Evolutionary conservation across 2,329 filamentous ascomycete genomes (phyloP).

Genomic region (Pestalotiopsis sp.): DNA sequence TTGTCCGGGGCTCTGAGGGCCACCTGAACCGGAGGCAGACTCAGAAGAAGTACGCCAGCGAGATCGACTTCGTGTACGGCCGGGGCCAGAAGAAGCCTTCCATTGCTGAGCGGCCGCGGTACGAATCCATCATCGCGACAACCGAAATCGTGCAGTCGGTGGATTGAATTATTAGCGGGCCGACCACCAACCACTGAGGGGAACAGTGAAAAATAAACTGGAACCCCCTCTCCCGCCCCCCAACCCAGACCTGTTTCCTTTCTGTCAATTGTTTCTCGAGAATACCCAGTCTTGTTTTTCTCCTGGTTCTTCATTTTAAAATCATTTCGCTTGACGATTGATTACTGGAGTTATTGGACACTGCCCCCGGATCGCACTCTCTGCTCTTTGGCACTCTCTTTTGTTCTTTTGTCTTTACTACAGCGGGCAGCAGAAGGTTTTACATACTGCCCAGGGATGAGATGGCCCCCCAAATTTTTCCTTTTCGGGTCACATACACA

Average conservation of each 20-base stretch:
- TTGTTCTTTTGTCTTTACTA: no score
- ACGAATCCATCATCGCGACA: conserved; percentile 16
- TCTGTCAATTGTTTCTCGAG: neutral
- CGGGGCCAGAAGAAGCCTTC: neutral
- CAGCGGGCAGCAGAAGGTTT: no score
- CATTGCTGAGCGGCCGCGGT: conserved; percentile 1
- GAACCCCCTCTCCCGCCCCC: neutral
- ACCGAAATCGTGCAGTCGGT: conserved; percentile 11
- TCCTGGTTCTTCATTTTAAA: neutral
- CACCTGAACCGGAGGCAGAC: conserved; percentile 13
- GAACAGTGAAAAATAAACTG: neutral
- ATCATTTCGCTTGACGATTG: neutral
- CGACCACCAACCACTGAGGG: neutral
- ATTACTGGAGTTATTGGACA: neutral
- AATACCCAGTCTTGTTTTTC: neutral
- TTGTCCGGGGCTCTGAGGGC: conserved; percentile 13
- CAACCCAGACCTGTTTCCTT: neutral
- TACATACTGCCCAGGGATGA: no score
- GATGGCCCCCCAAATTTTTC: no score
- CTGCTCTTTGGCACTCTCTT: neutral
- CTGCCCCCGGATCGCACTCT: neutral
- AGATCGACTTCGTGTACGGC: conserved; percentile 14
- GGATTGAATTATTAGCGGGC: conserved; percentile 1
- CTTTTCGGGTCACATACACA: no score
- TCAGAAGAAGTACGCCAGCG: conserved; percentile 6